A percentile compares a stretch with the other conserved stretches of the same genome.
Evolutionary conservation across 164 flowering plant species (phyloP).

Genomic region (Umbellularia californica): DNA sequence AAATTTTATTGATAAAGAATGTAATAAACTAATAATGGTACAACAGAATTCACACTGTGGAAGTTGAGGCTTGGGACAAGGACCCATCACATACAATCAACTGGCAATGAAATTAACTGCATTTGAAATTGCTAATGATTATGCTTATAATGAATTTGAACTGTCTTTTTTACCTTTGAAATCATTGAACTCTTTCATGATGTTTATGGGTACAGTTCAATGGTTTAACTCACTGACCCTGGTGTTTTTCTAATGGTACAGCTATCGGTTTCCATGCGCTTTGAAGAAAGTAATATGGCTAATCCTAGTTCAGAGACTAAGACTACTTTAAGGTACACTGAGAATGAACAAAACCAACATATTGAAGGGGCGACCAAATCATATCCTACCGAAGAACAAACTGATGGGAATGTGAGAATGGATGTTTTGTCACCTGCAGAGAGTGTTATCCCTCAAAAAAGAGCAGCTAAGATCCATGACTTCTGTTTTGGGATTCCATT

Average conservation of each 20-base stretch:
- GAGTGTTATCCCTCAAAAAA: constrained; percentile 27
- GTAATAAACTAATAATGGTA: too few relatives aligned
- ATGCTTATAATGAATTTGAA: not conserved
- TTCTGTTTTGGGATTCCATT: constrained; percentile 91
- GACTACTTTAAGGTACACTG: constrained; percentile 23
- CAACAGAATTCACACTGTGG: too few relatives aligned
- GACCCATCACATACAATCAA: too few relatives aligned
- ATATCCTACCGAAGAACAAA: constrained; percentile 27
- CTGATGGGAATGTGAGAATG: constrained; percentile 16
- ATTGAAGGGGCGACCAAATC: constrained; percentile 26
- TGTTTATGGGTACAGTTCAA: not conserved
- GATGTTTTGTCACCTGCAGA: constrained; percentile 23
- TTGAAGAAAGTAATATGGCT: constrained; percentile 37
- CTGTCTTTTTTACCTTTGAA: not conserved
- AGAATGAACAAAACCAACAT: constrained; percentile 29
- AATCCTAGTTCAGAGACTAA: constrained; percentile 27
- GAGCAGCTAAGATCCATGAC: constrained; percentile 79
- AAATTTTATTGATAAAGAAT: too few relatives aligned
- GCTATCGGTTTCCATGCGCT: constrained; percentile 40
- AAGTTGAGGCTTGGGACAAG: too few relatives aligned
- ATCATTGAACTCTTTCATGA: not conserved
- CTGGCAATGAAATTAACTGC: too few relatives aligned
- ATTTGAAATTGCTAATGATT: not conserved
- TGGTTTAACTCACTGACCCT: not conserved
- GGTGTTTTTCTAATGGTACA: constrained; percentile 13